Percentiles rank a stretch among this genome's conserved stretches.
phyloP scores from a whole-genome alignment of 192 early-diverging fungal species.

The Entophlyctis luteolus region DNA sequence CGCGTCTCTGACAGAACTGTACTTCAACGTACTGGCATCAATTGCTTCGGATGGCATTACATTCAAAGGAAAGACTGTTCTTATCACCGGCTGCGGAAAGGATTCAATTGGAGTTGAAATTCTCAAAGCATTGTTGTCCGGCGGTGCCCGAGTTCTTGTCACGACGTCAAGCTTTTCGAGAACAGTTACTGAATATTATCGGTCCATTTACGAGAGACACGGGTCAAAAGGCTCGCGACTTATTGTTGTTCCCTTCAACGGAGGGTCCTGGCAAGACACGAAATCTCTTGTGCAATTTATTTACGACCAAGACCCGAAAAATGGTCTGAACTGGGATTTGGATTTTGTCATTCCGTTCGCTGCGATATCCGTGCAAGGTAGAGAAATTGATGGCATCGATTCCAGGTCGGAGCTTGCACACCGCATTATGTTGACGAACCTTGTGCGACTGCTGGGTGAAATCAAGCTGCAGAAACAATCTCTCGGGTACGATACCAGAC shows the following conservation, averaged over 20 bases:
- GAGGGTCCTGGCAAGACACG: conserved; percentile 81
- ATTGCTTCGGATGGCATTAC: conserved; percentile 80
- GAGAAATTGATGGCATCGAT: conserved; percentile 80
- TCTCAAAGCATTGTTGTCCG: conserved; percentile 75
- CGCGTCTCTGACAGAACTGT: conserved; percentile 68
- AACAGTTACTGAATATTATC: conserved; percentile 77
- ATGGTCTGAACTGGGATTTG: conserved; percentile 85
- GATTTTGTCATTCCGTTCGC: conserved; percentile 95
- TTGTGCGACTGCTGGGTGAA: conserved; percentile 78
- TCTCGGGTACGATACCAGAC: conserved; percentile 74
- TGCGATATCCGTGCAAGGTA: conserved; percentile 84
- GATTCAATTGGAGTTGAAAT: conserved; percentile 86
- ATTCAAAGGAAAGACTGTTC: conserved; percentile 78
- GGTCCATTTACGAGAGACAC: conserved; percentile 78
- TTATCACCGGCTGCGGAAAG: conserved; percentile 85
- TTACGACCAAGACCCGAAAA: conserved; percentile 68
- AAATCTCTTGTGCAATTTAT: conserved; percentile 80
- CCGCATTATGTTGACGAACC: conserved; percentile 91
- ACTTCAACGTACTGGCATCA: conserved; percentile 75
- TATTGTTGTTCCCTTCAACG: conserved; percentile 92
- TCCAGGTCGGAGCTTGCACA: conserved; percentile 87
- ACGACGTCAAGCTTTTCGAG: conserved; percentile 89
- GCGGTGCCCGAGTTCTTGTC: conserved; percentile 83
- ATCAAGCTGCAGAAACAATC: conserved; percentile 79
- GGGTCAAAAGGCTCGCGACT: conserved; percentile 84